Conservation (phyloP, 2,329 filamentous ascomycete genomes). For the Ophiostoma ulmi region DNA sequence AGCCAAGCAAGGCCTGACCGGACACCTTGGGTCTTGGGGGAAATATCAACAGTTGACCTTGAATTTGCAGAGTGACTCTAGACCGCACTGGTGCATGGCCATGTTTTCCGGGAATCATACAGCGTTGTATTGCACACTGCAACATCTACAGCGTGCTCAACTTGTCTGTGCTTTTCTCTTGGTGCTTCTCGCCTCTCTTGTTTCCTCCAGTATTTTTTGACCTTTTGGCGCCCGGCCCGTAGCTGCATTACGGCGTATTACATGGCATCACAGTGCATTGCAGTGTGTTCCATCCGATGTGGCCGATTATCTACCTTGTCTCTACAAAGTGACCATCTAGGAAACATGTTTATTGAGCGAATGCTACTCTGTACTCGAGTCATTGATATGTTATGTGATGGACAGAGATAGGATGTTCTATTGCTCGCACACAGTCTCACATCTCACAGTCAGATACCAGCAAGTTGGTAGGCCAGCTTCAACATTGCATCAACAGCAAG, state of each 20-base stretch:
- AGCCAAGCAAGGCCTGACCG: no score
- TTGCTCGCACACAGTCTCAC: no score
- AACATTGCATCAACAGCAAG: no score
- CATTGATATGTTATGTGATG: not conserved
- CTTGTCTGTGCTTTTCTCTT: not conserved
- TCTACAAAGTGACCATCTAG: not conserved
- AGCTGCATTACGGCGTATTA: not conserved
- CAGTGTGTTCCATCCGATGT: not conserved
- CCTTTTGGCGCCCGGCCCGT: not conserved
- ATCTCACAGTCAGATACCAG: no score
- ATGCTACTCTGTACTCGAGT: not conserved
- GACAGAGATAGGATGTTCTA: no score
- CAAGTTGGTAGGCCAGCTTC: no score
- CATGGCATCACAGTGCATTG: not conserved
- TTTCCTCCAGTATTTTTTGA: no score
- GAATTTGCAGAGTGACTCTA: no score
- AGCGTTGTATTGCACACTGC: not conserved
- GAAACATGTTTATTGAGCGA: not conserved
- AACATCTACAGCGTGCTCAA: not conserved
- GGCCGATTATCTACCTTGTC: not conserved
- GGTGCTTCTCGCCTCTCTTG: no score
- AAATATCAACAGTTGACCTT: not conserved
- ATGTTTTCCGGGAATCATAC: not conserved
- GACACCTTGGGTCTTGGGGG: no score
- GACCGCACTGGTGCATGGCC: no score